Conservation (phyloP, 2,329 filamentous ascomycete species). For the Hypoxylon sp. region DNA sequence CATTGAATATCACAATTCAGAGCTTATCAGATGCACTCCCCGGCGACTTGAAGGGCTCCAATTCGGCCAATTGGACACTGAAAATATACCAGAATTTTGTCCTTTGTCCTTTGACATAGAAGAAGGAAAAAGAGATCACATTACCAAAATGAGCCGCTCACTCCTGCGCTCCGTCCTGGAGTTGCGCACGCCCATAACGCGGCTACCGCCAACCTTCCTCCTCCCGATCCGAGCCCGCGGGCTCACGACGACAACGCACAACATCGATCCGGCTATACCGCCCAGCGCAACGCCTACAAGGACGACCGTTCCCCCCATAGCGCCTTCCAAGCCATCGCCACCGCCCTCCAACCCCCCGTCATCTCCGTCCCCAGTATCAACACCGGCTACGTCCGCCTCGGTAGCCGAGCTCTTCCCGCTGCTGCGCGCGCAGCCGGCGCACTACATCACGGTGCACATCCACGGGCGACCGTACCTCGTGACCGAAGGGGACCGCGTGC, state of each 20-base stretch:
- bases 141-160: slow-evolving; percentile 67
- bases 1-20: slow-evolving; percentile 18
- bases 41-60: slow-evolving; percentile 18
- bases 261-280: slow-evolving; percentile 51
- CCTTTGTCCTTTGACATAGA: not conserved
- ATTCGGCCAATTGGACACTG: slow-evolving; percentile 20
- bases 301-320: slow-evolving; percentile 34
- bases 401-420: slow-evolving; percentile 73
- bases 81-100: not conserved
- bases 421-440: slow-evolving; percentile 78
- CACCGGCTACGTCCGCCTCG: slow-evolving; percentile 67
- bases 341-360: slow-evolving; percentile 21
- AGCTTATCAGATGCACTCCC: slow-evolving; percentile 17
- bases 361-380: slow-evolving; percentile 22
- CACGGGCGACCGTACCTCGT: slow-evolving; percentile 85
- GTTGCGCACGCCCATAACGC: slow-evolving; percentile 64
- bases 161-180: slow-evolving; percentile 75
- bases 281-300: slow-evolving; percentile 49
- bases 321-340: slow-evolving; percentile 25
- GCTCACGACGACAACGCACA: slow-evolving; percentile 51
- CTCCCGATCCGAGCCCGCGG: slow-evolving; percentile 63
- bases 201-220: slow-evolving; percentile 66
- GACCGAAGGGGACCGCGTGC: slow-evolving; percentile 80
- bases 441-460: slow-evolving; percentile 86
- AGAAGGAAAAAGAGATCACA: not conserved